A percentile compares a stretch with the other conserved stretches of the same genome.
Conservation (phyloP, 257 asterid species). For the Petrea volubilis region DNA sequence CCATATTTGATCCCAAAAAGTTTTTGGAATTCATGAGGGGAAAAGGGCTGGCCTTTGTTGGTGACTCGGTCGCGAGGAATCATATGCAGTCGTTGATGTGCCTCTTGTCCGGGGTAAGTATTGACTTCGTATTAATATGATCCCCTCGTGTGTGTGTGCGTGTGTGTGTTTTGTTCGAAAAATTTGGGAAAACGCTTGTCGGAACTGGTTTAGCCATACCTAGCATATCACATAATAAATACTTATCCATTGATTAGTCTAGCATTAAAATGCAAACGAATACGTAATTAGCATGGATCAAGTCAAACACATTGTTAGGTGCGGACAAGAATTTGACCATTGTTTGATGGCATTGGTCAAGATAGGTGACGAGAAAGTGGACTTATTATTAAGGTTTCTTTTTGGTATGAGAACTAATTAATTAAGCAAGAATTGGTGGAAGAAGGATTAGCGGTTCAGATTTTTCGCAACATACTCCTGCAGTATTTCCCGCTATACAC, state of each 20-base stretch:
- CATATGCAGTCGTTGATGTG: slow-evolving; percentile 86
- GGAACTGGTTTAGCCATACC: too few relatives aligned
- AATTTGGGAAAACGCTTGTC: too few relatives aligned
- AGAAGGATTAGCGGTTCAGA: too few relatives aligned
- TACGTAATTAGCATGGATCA: neutral
- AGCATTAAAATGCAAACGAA: too few relatives aligned
- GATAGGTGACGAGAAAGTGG: too few relatives aligned
- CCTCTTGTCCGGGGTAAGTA: slow-evolving; percentile 73
- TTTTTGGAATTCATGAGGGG: slow-evolving; percentile 65
- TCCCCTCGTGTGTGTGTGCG: too few relatives aligned
- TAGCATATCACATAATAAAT: too few relatives aligned
- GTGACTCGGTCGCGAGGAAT: slow-evolving; percentile 86
- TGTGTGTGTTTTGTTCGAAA: too few relatives aligned
- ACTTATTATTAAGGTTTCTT: neutral
- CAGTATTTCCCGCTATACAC: too few relatives aligned
- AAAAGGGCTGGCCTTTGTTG: slow-evolving; percentile 72
- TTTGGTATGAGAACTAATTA: neutral
- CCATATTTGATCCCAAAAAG: slow-evolving; percentile 52
- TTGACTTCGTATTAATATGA: too few relatives aligned
- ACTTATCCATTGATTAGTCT: too few relatives aligned
- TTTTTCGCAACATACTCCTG: too few relatives aligned
- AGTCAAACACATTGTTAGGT: neutral
- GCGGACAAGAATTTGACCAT: neutral
- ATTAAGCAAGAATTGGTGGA: neutral
- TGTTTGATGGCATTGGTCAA: neutral